A percentile compares a stretch with the other conserved stretches of the same genome.
Conservation (phyloP, 2,329 filamentous ascomycete species). For the Coleophoma eucalyptorum region DNA sequence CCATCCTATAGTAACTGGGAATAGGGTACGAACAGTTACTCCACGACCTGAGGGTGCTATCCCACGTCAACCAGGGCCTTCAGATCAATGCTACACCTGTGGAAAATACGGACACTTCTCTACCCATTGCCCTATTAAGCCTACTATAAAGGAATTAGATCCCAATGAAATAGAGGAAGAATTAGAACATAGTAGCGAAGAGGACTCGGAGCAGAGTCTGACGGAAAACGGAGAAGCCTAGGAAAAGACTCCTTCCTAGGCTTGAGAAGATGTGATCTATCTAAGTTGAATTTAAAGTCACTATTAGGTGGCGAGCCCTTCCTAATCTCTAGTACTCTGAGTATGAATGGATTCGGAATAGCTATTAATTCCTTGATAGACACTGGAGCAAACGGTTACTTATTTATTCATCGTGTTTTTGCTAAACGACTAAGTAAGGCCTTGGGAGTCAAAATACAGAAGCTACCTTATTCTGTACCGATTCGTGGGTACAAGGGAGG, state of each 20-base stretch:
- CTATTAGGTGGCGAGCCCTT: too few relatives aligned
- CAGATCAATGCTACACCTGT: not conserved
- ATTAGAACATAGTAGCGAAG: not conserved
- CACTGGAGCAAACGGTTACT: slow-evolving; percentile 1
- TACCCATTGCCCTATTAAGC: not conserved
- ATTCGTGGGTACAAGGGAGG: not conserved
- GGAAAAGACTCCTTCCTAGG: not conserved
- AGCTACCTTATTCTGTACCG: not conserved
- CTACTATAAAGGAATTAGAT: too few relatives aligned
- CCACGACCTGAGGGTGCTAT: too few relatives aligned
- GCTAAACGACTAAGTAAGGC: too few relatives aligned
- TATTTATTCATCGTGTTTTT: too few relatives aligned
- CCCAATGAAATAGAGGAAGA: not conserved
- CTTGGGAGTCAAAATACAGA: too few relatives aligned
- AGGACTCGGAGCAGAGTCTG: not conserved
- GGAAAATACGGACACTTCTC: not conserved
- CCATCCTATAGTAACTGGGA: too few relatives aligned
- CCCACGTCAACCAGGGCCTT: not conserved
- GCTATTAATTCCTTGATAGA: not conserved
- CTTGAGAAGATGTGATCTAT: too few relatives aligned
- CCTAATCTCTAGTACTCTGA: not conserved
- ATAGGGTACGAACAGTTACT: too few relatives aligned
- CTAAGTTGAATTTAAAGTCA: too few relatives aligned
- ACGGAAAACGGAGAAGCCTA: not conserved
- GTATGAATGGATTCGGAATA: not conserved